Conservation (phyloP, 2,329 filamentous ascomycete species). For the Lecanosticta acicola region DNA sequence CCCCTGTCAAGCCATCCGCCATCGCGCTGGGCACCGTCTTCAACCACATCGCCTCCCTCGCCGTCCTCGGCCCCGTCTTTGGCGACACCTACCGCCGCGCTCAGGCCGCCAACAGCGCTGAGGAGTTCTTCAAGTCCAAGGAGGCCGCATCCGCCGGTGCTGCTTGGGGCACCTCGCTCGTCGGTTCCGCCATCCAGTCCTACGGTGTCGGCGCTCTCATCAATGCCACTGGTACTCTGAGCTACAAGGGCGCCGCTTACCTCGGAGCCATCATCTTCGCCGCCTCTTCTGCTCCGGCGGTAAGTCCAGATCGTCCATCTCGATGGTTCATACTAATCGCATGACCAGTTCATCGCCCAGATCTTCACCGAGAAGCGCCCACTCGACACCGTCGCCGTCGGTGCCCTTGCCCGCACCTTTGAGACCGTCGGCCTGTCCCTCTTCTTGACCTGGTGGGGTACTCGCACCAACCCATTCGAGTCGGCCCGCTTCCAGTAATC, state of each 20-base stretch:
- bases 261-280: conserved; percentile 87
- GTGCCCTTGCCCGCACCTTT: conserved; percentile 74
- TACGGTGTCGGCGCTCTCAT: conserved; percentile 43
- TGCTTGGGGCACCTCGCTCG: conserved; percentile 82
- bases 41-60: conserved; percentile 87
- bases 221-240: conserved; percentile 91
- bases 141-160: conserved; percentile 83
- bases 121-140: conserved; percentile 92
- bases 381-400: conserved; percentile 81
- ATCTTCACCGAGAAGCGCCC: conserved; percentile 87
- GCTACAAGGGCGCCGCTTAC: conserved; percentile 96
- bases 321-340: not conserved
- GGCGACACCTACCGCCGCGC: conserved; percentile 92
- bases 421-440: conserved; percentile 89
- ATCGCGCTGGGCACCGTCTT: conserved; percentile 94
- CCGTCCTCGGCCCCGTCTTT: conserved; percentile 81
- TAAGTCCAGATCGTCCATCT: conserved; percentile 46
- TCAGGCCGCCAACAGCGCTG: conserved; percentile 85
- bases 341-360: conserved; percentile 70
- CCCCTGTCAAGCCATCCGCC: conserved; percentile 92
- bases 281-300: conserved; percentile 78
- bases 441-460: conserved; percentile 97
- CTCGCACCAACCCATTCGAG: conserved; percentile 85
- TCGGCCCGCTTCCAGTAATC: conserved; percentile 63
- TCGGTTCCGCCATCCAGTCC: conserved; percentile 68